These are phyloP conservation scores for Neophaeococcomyces aloes DNA, from an alignment of 2,329 filamentous ascomycete genomes.

Conservation along the genomic window DNA sequence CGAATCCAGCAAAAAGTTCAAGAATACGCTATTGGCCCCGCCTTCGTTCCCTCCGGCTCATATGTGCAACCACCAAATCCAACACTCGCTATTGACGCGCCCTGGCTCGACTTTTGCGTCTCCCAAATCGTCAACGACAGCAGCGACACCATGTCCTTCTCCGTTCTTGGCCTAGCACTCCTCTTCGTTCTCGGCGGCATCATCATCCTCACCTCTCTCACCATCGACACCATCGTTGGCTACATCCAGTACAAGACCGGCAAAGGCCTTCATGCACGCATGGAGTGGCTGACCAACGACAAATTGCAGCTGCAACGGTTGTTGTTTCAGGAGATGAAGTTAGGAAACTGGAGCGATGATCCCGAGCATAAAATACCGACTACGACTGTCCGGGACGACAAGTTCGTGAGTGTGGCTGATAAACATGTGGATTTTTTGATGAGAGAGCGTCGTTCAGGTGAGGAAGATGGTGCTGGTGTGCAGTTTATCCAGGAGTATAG, in stretches of 20 bases:
- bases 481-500: neutral
- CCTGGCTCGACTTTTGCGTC: conserved; percentile 13
- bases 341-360: conserved; percentile 15
- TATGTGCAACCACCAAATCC: conserved; percentile 1
- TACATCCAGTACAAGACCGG: conserved; percentile 8
- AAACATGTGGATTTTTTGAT: neutral
- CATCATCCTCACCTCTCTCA: conserved; percentile 14
- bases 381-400: neutral
- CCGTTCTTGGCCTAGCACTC: conserved; percentile 19
- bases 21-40: conserved; percentile 6
- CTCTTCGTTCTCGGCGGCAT: conserved; percentile 18
- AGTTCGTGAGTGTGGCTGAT: neutral
- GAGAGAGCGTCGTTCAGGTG: neutral
- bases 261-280: conserved; percentile 10
- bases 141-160: conserved; percentile 17
- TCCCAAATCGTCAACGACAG: conserved; percentile 15
- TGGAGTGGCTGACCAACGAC: conserved; percentile 19
- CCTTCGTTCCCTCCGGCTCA: neutral
- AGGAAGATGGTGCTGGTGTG: neutral
- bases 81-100: neutral
- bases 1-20: conserved; percentile 3
- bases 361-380: neutral
- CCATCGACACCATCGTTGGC: conserved; percentile 14
- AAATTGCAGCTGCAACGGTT: conserved; percentile 22
- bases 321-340: conserved; percentile 18